Evolutionary conservation across 352 stramenopile species (phyloP).

Genomic region (Globisporangium apiculatum): DNA sequence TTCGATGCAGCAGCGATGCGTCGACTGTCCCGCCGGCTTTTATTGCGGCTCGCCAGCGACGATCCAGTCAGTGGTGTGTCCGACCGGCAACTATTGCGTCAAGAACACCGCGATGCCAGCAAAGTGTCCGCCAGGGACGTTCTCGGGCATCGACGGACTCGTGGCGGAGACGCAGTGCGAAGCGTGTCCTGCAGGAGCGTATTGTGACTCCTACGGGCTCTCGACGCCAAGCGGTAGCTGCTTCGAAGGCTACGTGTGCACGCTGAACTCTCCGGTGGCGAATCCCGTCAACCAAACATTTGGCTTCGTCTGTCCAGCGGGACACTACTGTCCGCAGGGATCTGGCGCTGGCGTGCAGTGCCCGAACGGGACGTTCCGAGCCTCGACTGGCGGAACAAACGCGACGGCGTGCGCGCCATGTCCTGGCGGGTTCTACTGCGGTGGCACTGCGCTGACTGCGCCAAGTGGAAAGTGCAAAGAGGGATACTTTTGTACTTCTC

Average conservation of each 20-base stretch:
- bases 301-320: slow-evolving; percentile 55
- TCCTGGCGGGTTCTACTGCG: slow-evolving; percentile 49
- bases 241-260: slow-evolving; percentile 60
- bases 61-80: slow-evolving; percentile 39
- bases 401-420: slow-evolving; percentile 62
- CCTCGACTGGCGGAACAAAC: slow-evolving; percentile 35
- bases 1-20: slow-evolving; percentile 36
- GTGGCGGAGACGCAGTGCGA: slow-evolving; percentile 66
- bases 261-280: slow-evolving; percentile 38
- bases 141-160: slow-evolving; percentile 51
- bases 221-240: slow-evolving; percentile 41
- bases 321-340: slow-evolving; percentile 67
- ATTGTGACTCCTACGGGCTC: slow-evolving; percentile 83
- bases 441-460: slow-evolving; percentile 26
- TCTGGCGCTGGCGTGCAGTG: slow-evolving; percentile 49
- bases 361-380: slow-evolving; percentile 51
- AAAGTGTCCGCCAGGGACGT: slow-evolving; percentile 60
- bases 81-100: slow-evolving; percentile 64
- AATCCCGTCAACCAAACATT: slow-evolving; percentile 44
- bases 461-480: slow-evolving; percentile 52
- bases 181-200: slow-evolving; percentile 72
- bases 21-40: slow-evolving; percentile 62
- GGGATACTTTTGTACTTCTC: slow-evolving; percentile 81
- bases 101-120: slow-evolving; percentile 37
- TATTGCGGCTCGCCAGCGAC: slow-evolving; percentile 59